These are phyloP conservation scores for Auriscalpium orientale DNA, from an alignment of 768 basidiomycete species.

Conservation along the genomic window DNA sequence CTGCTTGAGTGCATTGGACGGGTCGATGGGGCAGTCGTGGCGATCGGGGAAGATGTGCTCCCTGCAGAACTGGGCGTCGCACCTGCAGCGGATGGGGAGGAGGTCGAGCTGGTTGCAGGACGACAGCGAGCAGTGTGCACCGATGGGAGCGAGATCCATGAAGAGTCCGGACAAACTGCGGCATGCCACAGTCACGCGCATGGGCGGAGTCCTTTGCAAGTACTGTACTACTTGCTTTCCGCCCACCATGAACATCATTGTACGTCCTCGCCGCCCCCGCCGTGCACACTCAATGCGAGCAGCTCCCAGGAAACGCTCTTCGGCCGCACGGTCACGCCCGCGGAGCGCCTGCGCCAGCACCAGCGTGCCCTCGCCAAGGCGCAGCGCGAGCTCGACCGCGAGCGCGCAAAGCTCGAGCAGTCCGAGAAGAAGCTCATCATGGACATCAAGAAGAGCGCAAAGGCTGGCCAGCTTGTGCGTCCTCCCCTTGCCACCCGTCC, in stretches of 20 bases:
- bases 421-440: conserved; percentile 93
- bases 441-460: conserved; percentile 96
- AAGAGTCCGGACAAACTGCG: too few species aligned
- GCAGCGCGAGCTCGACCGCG: conserved; percentile 95
- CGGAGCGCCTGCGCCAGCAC: conserved; percentile 93
- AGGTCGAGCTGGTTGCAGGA: conserved; percentile 64
- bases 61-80: conserved; percentile 53
- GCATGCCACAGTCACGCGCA: neutral
- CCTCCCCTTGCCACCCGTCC: neutral
- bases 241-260: conserved; percentile 70
- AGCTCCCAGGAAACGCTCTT: conserved; percentile 83
- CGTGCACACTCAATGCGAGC: conserved; percentile 5
- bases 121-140: conserved; percentile 54
- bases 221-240: neutral
- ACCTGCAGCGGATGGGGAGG: conserved; percentile 66
- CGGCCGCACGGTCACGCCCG: conserved; percentile 89
- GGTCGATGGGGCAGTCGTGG: conserved; percentile 45
- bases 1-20: neutral
- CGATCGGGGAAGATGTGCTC: conserved; percentile 50
- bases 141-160: conserved; percentile 46
- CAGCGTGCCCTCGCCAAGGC: conserved; percentile 95
- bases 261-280: conserved; percentile 26
- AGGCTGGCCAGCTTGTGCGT: conserved; percentile 86
- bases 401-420: conserved; percentile 88
- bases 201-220: neutral